Evolutionary conservation across 176 grass and related monocot species (phyloP).

Genomic region (Musa schizocarpa): DNA sequence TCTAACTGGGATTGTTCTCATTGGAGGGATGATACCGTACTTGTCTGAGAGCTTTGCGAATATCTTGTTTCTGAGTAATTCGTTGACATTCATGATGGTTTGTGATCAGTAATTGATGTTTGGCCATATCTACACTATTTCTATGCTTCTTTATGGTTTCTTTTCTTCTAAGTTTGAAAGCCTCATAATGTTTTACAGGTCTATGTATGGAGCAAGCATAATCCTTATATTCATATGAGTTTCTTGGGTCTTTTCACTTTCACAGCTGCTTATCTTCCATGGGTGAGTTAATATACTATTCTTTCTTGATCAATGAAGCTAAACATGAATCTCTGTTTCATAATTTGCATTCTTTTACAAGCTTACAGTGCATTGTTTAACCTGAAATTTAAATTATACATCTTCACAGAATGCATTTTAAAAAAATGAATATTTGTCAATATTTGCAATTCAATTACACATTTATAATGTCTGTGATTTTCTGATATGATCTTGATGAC

Average conservation of each 20-base stretch:
- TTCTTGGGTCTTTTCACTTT: constrained; percentile 97
- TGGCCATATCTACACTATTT: not conserved
- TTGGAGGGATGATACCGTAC: constrained; percentile 96
- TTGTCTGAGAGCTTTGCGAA: constrained; percentile 81
- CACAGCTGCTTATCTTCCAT: constrained; percentile 93
- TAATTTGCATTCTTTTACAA: constrained; percentile 3
- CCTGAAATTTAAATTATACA: constrained; percentile 20
- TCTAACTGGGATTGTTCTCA: constrained; percentile 74
- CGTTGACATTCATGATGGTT: constrained; percentile 99
- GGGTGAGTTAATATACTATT: constrained; percentile 37
- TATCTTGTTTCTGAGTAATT: constrained; percentile 98
- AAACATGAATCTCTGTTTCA: not conserved
- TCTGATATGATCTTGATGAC: too few species aligned
- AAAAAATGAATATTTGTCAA: not conserved
- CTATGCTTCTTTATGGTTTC: not conserved
- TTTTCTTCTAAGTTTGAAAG: not conserved
- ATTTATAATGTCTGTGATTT: not conserved
- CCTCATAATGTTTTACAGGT: constrained; percentile 39
- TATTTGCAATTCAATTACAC: not conserved
- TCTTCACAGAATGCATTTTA: constrained; percentile 2
- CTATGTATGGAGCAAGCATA: constrained; percentile 99
- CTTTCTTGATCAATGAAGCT: not conserved
- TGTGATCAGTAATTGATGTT: not conserved
- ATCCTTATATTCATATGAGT: constrained; percentile 96
- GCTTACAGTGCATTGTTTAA: not conserved